These are phyloP conservation scores for Mollisia scopiformis DNA, from an alignment of 2,329 filamentous ascomycete genomes.

Conservation along the genomic window DNA sequence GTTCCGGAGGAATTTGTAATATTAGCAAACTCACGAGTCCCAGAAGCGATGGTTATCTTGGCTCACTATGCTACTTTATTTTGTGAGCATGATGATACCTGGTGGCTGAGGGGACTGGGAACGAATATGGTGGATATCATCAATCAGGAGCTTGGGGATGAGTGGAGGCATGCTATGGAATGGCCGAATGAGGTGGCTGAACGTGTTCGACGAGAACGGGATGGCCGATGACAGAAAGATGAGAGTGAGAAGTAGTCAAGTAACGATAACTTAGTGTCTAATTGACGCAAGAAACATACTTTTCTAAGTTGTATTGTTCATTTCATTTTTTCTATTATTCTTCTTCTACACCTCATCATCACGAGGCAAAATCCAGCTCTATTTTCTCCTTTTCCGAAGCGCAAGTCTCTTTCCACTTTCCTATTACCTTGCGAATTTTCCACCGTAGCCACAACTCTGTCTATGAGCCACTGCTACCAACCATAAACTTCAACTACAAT, in stretches of 20 bases:
- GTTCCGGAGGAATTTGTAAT: constrained; percentile 7
- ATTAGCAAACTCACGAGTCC: constrained; percentile 1
- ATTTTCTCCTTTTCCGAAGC: no score
- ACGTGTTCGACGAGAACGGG: neutral
- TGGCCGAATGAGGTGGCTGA: constrained; percentile 11
- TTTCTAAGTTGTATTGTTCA: no score
- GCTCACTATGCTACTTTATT: constrained; percentile 18
- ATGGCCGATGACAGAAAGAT: neutral
- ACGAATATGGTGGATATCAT: constrained; percentile 1
- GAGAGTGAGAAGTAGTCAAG: neutral
- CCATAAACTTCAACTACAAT: no score
- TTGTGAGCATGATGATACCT: constrained; percentile 9
- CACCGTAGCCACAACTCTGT: no score
- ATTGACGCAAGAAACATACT: no score
- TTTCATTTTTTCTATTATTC: no score
- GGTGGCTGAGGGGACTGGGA: constrained; percentile 18
- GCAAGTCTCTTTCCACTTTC: no score
- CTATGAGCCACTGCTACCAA: no score
- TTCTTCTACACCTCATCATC: no score
- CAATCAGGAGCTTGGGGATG: neutral
- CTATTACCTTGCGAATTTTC: no score
- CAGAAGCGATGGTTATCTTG: constrained; percentile 13
- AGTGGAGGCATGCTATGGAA: constrained; percentile 8
- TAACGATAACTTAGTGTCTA: no score
- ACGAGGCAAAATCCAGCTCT: no score